Evolutionary conservation across 805 yeast genomes (phyloP).

Genomic region (Metschnikowia corniflorae): DNA sequence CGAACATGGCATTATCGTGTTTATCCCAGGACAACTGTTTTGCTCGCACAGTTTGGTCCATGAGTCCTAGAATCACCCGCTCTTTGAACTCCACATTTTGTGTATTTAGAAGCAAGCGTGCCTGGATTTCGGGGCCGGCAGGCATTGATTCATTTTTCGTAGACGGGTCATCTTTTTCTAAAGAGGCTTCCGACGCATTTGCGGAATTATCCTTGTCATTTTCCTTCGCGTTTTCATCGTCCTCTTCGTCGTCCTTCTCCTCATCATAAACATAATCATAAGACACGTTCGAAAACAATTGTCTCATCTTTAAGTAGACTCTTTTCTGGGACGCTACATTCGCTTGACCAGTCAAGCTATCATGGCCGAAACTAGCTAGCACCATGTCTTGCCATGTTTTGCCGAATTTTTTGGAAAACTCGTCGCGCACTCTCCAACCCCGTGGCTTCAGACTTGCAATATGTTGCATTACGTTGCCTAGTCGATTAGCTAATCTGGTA

Average conservation of each 20-base stretch:
- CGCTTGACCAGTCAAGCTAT: constrained; percentile 1
- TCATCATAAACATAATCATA: constrained; percentile 29
- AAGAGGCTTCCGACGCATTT: too few relatives aligned
- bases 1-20: background rate
- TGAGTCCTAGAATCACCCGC: constrained; percentile 6
- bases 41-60: constrained; percentile 8
- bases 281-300: constrained; percentile 22
- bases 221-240: too few relatives aligned
- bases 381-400: constrained; percentile 18
- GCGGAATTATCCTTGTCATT: too few relatives aligned
- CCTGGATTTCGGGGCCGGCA: too few relatives aligned
- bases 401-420: background rate
- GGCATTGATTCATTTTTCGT: too few relatives aligned
- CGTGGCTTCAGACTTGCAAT: background rate
- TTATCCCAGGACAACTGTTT: constrained; percentile 5
- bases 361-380: constrained; percentile 7
- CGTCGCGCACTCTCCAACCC: background rate
- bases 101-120: too few relatives aligned
- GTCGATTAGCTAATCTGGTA: constrained; percentile 12
- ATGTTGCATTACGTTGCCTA: constrained; percentile 6
- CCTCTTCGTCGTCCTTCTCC: too few relatives aligned
- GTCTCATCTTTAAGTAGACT: constrained; percentile 24
- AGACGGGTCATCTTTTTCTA: too few relatives aligned
- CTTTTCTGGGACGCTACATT: constrained; percentile 11
- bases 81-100: too few relatives aligned